A percentile compares a stretch with the other conserved stretches of the same genome.
phyloP scores from a whole-genome alignment of 371 early-diverging fungal genomes.

The Mucor piriformis region DNA sequence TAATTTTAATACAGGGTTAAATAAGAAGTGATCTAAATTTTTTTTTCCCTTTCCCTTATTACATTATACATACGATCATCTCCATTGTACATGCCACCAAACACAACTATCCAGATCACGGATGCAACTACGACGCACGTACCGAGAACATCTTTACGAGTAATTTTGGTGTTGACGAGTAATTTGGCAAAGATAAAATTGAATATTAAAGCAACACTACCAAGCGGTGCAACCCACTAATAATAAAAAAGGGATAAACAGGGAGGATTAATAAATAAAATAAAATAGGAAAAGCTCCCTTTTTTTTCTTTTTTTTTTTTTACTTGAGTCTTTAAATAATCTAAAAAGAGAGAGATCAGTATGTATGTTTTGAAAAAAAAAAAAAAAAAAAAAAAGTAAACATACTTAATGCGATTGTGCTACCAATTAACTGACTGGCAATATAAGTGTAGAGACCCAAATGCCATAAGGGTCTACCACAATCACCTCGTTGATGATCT shows the following conservation, averaged over 20 bases:
- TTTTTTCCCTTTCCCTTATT: too few relatives aligned
- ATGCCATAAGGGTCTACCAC: constrained; percentile 71
- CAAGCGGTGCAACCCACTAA: constrained; percentile 72
- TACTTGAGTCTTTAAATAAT: constrained; percentile 72
- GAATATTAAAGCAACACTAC: constrained; percentile 71
- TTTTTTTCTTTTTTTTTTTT: constrained; percentile 1
- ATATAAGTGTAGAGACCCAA: constrained; percentile 70
- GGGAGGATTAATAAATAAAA: neutral
- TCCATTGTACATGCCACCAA: constrained; percentile 69
- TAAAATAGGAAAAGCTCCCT: neutral
- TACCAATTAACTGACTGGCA: constrained; percentile 66
- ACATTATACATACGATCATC: constrained; percentile 51
- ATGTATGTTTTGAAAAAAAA: neutral
- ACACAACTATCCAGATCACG: constrained; percentile 69
- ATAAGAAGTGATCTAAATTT: constrained; percentile 1
- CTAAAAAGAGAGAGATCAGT: constrained; percentile 32
- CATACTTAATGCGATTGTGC: constrained; percentile 69
- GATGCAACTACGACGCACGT: constrained; percentile 68
- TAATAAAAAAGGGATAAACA: neutral
- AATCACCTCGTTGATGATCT: constrained; percentile 60
- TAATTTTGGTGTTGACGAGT: constrained; percentile 69
- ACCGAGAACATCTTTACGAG: constrained; percentile 65
- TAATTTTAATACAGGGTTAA: constrained; percentile 11
- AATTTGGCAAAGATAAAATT: constrained; percentile 75
- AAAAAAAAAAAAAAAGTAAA: too few relatives aligned